Base-by-base conservation (phyloP, 2,329 filamentous ascomycete genomes). In the Botrytis fabae region DNA sequence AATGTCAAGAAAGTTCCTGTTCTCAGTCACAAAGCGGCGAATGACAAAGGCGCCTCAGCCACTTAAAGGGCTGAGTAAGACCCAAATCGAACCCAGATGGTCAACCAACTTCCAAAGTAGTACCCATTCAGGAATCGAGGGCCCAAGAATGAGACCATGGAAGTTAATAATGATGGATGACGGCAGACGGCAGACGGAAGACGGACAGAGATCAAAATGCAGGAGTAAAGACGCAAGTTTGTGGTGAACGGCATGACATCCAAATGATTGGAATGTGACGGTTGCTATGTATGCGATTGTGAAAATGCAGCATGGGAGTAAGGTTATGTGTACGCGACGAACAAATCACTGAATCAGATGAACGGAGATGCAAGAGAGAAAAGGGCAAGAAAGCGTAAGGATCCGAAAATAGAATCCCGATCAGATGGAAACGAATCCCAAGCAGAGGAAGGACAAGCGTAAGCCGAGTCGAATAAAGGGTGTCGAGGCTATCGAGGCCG, bases 341-440 rank as follows among this genome's bases (percentile, higher is more conserved):
- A 35, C 10, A 51, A 3, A 20, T 25, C 22, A 9, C 28, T 9
- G 8, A 38, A n/a, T 5, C 20, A 32, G 32, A 28, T 20, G 40
- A 54, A 40, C 12, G 16, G 4, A 54, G 7, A 51, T 6, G 12
- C 14, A n/a, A 46, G n/a, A 40, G 32, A 22, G 22, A 2, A 48
- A 40, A 9, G 28, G 28, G 38, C 2, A 18, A 48, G 38, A 68
- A 5, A 22, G 14, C 38, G n/a, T 28, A 18, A 6, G 1, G 7
- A 4, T 72, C 62, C 35, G 18, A 69, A 72, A 72, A 72, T 68
- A 72, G 70, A 72, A 64, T 69, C 28, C 68, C 68, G 54, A 70
- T 28, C n/a, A 5, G 7, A 62, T 44, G 68, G 54, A 46, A 59
- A 51, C 35, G 35, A 62, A 63, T 70, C 46, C 61, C 61, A 59